Base-by-base conservation (phyloP, 164 flowering plant genomes). In the Hamamelis virginiana region DNA sequence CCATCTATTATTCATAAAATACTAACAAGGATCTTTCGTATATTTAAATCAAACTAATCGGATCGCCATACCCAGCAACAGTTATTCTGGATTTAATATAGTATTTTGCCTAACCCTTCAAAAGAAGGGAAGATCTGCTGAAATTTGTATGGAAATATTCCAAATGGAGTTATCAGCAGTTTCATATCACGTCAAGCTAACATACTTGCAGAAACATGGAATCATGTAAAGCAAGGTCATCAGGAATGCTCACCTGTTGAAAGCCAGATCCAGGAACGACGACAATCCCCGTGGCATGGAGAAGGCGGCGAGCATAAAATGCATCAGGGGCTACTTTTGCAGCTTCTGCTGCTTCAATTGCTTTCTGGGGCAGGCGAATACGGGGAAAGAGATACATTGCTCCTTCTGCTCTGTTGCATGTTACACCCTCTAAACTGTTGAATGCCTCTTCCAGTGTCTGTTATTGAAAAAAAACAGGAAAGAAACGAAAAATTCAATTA, bases 201-300 rank as follows among this genome's bases (percentile, higher is more conserved):
- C 19, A 27, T 58, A 59, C 1, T 13, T 13, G 21, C 21, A 41
- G 5, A 60, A 60, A 38, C 18, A 9, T 8, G 14, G 0, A 48
- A 19, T 14, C 46, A 57, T 27, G 10, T n/a, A n/a, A 23, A 16
- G 15, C 28, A 51, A 59, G 63, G 41, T 1, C 14, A 55, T 14
- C 12, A 26, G 22, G 45, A 59, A 58, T 14, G 73, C 76, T 69
- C 21, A 96, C 99, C 94, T 96, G 99, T 15, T 96, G 87, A 71
- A 96, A 96, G 44, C 99, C 99, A 67, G 99, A 93, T 26, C 99
- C 99, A 62, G 99, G 99, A 63, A 96, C 98, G 60, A 91, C 87
- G 25, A 96, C 98, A 14, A 96, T 77, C 55, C 99, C 99, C 44
- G 99, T 93, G 72, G 97, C 91, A 52, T 90, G 82, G 50, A 96